Base-by-base conservation (phyloP, 148 eudicot genomes). In the Limonium bicolor region DNA sequence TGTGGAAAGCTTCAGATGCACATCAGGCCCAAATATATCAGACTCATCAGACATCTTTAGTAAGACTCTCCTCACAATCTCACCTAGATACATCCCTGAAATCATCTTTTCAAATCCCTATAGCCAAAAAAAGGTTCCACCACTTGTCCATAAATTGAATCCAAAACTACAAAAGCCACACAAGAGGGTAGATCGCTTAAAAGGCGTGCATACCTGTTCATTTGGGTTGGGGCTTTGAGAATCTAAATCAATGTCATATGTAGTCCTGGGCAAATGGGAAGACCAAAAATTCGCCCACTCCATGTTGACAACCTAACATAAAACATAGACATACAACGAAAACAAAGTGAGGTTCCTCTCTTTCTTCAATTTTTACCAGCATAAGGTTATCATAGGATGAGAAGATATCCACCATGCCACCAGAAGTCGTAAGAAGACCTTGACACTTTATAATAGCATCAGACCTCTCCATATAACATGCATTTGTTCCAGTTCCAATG, bases 201-300 rank as follows among this genome's bases (percentile, higher is more conserved):
- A n/a, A n/a, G n/a, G n/a, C 8, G 27, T 2, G 7, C 28, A 46
- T 58, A 80, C 97, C 80, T 88, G 97, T 51, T 83, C 87, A 50
- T 77, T 74, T 1, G 87, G 92, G 42, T 88, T 84, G 34, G 77
- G 84, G 74, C 97, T 88, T 40, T 77, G 69, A 11, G 73, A 66
- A 69, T 88, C 97, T 59, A 88, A 62, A 51, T 83, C 92, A 1
- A 66, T 57, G 49, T 88, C 97, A 6, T 80, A 84, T 21, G 71
- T 36, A 11, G 94, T 88, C 50, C 95, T 80, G 5, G 97, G 97
- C 71, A 88, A 69, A 68, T 83, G 94, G 33, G 92, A 74, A 27
- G 96, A 83, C 94, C 86, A 88, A 59, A 83, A 83, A 56, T 83
- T 83, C 27, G 94, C 96, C 96, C 96, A 88, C 69, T 88, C 94